phyloP scores from a whole-genome alignment of 805 yeast species.

The Middelhovenomyces tepae region DNA sequence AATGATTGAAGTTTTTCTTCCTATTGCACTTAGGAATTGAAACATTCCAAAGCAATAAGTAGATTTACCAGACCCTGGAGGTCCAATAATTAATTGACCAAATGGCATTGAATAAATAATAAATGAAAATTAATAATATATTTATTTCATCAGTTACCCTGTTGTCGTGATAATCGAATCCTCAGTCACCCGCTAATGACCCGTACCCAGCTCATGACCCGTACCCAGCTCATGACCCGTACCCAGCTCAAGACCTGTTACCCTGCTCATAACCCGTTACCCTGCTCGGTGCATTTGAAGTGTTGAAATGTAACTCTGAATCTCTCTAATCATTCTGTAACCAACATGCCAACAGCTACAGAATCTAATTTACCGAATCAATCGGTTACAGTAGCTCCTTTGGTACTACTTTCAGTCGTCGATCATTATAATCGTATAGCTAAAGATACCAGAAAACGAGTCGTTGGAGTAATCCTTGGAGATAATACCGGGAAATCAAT shows the following conservation, averaged over 20 bases:
- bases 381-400: conserved; percentile 85
- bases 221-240: no score
- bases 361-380: conserved; percentile 27
- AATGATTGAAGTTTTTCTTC: conserved; percentile 74
- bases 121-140: not conserved
- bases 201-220: no score
- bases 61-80: conserved; percentile 96
- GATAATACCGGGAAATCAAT: conserved; percentile 50
- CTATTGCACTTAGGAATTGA: conserved; percentile 90
- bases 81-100: conserved; percentile 93
- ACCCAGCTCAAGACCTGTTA: no score
- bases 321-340: not conserved
- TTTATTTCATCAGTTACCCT: no score
- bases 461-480: conserved; percentile 90
- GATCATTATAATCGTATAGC: conserved; percentile 92
- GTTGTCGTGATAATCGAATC: no score
- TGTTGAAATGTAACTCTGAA: conserved; percentile 8
- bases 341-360: conserved; percentile 24
- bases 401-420: conserved; percentile 86
- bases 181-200: no score
- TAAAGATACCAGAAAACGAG: conserved; percentile 65
- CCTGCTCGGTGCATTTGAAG: conserved; percentile 11
- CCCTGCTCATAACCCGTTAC: not conserved
- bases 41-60: conserved; percentile 88
- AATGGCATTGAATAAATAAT: conserved; percentile 24